These are phyloP conservation scores for Physocladia obscura DNA, from an alignment of 192 early-diverging fungal genomes.

Conservation along the genomic window DNA sequence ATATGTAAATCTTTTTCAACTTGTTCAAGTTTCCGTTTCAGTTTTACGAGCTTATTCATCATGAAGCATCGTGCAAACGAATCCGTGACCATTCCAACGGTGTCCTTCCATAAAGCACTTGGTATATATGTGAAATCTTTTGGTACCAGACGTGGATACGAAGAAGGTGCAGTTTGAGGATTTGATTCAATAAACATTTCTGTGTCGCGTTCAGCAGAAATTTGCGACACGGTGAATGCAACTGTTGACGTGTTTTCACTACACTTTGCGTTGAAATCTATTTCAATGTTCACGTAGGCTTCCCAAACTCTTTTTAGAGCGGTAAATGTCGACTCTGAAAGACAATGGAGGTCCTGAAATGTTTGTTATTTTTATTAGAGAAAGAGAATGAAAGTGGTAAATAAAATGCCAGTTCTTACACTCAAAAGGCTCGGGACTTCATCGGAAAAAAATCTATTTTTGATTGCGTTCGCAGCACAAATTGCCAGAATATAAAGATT, in stretches of 20 bases:
- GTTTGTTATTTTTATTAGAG: background rate
- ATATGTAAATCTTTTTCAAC: slow-evolving; percentile 50
- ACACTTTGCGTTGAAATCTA: slow-evolving; percentile 10
- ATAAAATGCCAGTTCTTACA: slow-evolving; percentile 36
- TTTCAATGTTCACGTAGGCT: slow-evolving; percentile 49
- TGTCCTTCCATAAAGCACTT: slow-evolving; percentile 43
- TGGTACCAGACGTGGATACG: background rate
- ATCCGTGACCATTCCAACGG: slow-evolving; percentile 52
- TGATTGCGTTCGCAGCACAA: slow-evolving; percentile 61
- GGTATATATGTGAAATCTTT: slow-evolving; percentile 39
- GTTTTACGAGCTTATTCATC: slow-evolving; percentile 65
- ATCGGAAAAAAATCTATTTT: slow-evolving; percentile 58
- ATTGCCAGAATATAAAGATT: slow-evolving; percentile 69
- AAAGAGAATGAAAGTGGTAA: background rate
- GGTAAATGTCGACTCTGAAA: slow-evolving; percentile 54
- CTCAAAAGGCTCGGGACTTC: slow-evolving; percentile 63
- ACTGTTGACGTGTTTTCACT: slow-evolving; percentile 33
- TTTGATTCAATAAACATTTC: slow-evolving; percentile 22
- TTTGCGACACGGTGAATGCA: slow-evolving; percentile 32
- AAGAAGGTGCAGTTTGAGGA: slow-evolving; percentile 15
- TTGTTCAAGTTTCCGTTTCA: slow-evolving; percentile 49
- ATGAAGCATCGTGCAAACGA: slow-evolving; percentile 62
- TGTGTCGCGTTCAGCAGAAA: slow-evolving; percentile 58
- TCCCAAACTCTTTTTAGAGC: slow-evolving; percentile 57
- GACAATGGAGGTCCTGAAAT: slow-evolving; percentile 58